Evolutionary conservation across 257 asterid genomes (phyloP).

Genomic region (Solanum pennellii): DNA sequence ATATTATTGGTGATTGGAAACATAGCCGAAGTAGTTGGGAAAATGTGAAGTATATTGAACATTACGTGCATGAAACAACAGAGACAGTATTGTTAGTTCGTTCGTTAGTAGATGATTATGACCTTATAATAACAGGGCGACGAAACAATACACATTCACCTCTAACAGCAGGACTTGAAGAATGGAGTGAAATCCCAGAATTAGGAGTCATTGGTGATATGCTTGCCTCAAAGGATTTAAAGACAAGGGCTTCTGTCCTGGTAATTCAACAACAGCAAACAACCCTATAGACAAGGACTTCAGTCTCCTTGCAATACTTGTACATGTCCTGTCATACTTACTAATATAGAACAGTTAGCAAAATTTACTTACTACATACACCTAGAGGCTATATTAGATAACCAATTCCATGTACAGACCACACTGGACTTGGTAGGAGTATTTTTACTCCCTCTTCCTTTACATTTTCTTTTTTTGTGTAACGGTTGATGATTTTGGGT

Average conservation of each 20-base stretch:
- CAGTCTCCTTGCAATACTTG: background rate
- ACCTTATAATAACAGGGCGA: slow-evolving; percentile 15
- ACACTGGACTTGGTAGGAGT: background rate
- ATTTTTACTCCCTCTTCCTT: background rate
- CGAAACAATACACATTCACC: background rate
- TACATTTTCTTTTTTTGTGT: background rate
- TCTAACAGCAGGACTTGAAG: slow-evolving; percentile 7
- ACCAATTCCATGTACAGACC: background rate
- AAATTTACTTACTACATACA: background rate
- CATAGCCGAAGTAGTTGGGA: slow-evolving; percentile 2
- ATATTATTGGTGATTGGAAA: slow-evolving; percentile 2
- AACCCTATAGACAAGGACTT: background rate
- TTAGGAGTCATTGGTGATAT: slow-evolving; percentile 11
- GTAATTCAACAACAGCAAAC: slow-evolving; percentile 15
- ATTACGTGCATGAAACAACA: background rate
- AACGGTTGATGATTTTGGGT: background rate
- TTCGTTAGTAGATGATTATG: slow-evolving; percentile 6
- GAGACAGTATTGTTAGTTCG: background rate
- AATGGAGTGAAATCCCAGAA: slow-evolving; percentile 21
- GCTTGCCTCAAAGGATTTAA: slow-evolving; percentile 6
- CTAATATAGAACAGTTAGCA: background rate
- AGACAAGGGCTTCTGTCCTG: slow-evolving; percentile 8
- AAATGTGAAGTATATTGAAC: slow-evolving; percentile 6
- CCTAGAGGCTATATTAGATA: background rate
- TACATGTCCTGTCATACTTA: background rate